Percentiles rank a stretch among this genome's conserved stretches.
Conservation (phyloP, 2,329 filamentous ascomycete genomes). For the Penicillium sp. region DNA sequence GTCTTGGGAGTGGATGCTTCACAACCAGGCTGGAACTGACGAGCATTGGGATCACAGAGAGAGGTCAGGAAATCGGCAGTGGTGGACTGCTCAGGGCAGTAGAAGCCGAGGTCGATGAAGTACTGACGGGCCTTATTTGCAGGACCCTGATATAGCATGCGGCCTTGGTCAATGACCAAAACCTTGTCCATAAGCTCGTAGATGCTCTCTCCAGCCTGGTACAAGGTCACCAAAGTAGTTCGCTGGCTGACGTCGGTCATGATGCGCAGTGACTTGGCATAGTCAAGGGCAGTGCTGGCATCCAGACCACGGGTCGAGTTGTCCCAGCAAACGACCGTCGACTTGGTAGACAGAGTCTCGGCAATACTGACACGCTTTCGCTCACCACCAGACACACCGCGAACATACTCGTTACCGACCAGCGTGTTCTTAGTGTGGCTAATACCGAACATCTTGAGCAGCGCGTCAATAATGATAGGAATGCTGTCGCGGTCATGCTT, state of each 20-base stretch:
- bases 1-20: conserved; percentile 70
- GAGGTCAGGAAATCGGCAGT: conserved; percentile 78
- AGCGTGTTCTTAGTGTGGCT: conserved; percentile 72
- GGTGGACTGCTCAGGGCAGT: conserved; percentile 61
- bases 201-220: conserved; percentile 70
- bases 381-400: conserved; percentile 78
- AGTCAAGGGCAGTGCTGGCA: conserved; percentile 76
- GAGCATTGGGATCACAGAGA: conserved; percentile 71
- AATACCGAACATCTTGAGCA: conserved; percentile 79
- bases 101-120: conserved; percentile 66
- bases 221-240: conserved; percentile 70
- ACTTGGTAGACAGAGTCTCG: conserved; percentile 73
- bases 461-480: conserved; percentile 66
- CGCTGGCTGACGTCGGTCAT: conserved; percentile 76
- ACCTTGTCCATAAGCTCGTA: conserved; percentile 80
- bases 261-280: conserved; percentile 67
- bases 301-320: conserved; percentile 80
- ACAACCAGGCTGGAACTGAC: conserved; percentile 66
- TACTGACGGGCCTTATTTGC: conserved; percentile 63
- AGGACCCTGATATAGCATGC: conserved; percentile 67
- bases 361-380: conserved; percentile 78
- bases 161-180: conserved; percentile 71
- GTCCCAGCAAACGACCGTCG: conserved; percentile 75
- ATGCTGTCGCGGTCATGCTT: conserved; percentile 66
- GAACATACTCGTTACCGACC: conserved; percentile 72